Base-by-base conservation (phyloP, 345 rosid species). In the Gossypium australe region DNA sequence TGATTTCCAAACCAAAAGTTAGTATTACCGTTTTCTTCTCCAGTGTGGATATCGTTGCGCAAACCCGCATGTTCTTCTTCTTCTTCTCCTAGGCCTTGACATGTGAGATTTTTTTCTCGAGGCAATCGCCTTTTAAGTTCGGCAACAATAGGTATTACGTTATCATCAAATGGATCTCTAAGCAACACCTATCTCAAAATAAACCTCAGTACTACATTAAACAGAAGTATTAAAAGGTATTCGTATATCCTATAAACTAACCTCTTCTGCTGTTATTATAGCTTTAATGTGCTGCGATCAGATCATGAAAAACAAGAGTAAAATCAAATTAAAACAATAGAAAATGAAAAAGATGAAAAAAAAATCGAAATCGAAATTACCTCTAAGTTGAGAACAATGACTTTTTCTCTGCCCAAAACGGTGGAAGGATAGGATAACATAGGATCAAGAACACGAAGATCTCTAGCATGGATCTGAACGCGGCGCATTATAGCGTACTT, bases 391-490 rank as follows among this genome's bases (percentile, higher is more conserved):
- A 88, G 83, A 62, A 88, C 91, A 68, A 85, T 85, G 58, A 80
- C 86, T 73, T 69, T 81, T 41, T 86, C 91, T 44, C 91, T 73
- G 45, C 91, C 86, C 7, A 87, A 73, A 34, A 87, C 83, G 2
- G 83, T 73, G 2, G 91, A 86, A 66, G 91, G 91, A 57, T 84
- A 82, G 0, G 85, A 84, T 8, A 85, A 71, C 78, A 87, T 52
- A 22, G 91, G 89, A 64, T 88, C 89, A 9, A 88, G 88, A 68
- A 88, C 86, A 11, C 91, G 82, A 76, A 88, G 87, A 74, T 88
- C 89, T 57, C 91, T 75, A 24, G 88, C 91, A 70, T 86, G 89
- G 72, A 88, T 81, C 75, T 80, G 85, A 41, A 86, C 88, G 10
- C 86, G 81, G 2, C 85, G 88, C 91, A 88, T 86, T 61, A 88